These are phyloP conservation scores for Colletotrichum cordylinicola DNA, from an alignment of 2,329 filamentous ascomycete genomes.

Conservation along the genomic window DNA sequence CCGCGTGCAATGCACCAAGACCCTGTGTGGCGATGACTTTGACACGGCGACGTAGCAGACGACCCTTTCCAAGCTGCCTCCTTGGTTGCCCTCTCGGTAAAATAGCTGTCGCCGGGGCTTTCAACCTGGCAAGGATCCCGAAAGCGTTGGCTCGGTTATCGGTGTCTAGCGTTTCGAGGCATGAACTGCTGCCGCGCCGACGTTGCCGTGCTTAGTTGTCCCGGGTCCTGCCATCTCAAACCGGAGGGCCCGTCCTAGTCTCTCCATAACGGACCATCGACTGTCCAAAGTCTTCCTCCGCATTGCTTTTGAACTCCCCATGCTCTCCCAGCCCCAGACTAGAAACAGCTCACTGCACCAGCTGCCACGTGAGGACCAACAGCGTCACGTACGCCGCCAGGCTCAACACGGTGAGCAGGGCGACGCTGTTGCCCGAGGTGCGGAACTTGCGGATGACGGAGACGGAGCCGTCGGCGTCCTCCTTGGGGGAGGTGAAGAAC, in stretches of 20 bases:
- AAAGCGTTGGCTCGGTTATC: background rate
- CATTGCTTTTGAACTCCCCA: background rate
- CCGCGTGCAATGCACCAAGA: background rate
- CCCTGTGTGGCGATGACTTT: background rate
- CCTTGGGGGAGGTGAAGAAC: conserved; percentile 72
- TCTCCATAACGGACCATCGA: no score
- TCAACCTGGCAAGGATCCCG: background rate
- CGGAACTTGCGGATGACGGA: conserved; percentile 61
- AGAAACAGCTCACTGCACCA: conserved; percentile 32
- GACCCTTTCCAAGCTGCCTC: background rate
- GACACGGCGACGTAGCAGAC: background rate
- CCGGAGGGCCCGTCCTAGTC: background rate
- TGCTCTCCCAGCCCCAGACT: background rate
- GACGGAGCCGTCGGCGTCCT: conserved; percentile 35
- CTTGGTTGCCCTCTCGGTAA: accelerated
- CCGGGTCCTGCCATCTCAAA: background rate
- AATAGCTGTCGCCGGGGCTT: background rate
- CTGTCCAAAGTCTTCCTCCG: background rate
- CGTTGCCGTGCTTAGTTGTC: background rate
- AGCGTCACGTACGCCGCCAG: conserved; percentile 63
- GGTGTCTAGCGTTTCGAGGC: background rate
- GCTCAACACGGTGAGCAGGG: conserved; percentile 62
- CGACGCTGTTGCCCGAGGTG: conserved; percentile 68
- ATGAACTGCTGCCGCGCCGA: background rate
- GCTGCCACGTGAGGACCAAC: conserved; percentile 59